A percentile compares a stretch with the other conserved stretches of the same genome.
phyloP scores from a whole-genome alignment of 1,139 yeast genomes.

The Candida glucosophila region DNA sequence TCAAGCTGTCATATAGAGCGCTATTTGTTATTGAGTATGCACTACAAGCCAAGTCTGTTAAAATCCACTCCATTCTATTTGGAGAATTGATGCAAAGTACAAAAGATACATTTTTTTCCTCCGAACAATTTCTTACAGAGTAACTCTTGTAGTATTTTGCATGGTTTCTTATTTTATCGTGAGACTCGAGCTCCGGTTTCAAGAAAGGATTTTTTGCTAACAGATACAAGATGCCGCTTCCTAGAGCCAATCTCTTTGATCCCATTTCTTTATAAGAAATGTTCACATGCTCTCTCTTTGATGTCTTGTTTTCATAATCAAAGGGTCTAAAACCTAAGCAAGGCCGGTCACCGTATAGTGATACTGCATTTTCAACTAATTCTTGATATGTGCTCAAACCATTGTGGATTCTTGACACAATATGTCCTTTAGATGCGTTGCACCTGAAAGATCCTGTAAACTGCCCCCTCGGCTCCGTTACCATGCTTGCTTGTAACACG shows the following conservation, averaged over 20 bases:
- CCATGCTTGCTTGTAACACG: not conserved
- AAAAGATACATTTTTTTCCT: constrained; percentile 18
- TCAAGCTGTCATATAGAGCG: constrained; percentile 34
- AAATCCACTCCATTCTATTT: constrained; percentile 31
- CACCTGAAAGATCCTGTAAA: not conserved
- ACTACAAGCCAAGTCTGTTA: constrained; percentile 29
- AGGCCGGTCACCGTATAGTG: constrained; percentile 13
- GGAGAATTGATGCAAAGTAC: constrained; percentile 25
- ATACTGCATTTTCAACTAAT: constrained; percentile 16
- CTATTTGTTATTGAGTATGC: constrained; percentile 28
- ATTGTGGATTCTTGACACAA: constrained; percentile 3
- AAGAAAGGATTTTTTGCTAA: constrained; percentile 22
- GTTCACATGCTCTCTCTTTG: constrained; percentile 11
- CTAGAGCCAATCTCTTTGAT: constrained; percentile 15
- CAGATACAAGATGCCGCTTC: constrained; percentile 24
- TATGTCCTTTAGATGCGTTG: not conserved
- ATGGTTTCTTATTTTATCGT: constrained; percentile 21
- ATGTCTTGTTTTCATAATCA: constrained; percentile 17
- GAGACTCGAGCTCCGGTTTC: constrained; percentile 13
- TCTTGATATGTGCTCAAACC: constrained; percentile 22
- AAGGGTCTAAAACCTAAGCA: constrained; percentile 24
- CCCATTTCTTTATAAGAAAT: constrained; percentile 7
- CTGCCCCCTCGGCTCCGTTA: no score
- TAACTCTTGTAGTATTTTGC: constrained; percentile 11
- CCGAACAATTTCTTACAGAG: constrained; percentile 4